phyloP scores from a whole-genome alignment of 805 yeast genomes.

The Sugiyamaella smithiae region DNA sequence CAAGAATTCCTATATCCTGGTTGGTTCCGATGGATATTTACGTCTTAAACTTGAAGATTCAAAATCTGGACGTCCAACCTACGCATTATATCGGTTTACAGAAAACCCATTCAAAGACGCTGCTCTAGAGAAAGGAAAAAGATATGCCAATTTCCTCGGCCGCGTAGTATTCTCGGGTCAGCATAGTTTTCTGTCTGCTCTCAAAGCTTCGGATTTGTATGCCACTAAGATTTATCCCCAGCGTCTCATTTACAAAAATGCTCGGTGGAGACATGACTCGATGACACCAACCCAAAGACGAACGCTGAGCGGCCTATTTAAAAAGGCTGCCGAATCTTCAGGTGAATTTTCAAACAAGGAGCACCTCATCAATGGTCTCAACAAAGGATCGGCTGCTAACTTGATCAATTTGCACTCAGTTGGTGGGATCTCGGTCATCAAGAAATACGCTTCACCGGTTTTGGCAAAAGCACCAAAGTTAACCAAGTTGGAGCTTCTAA shows the following conservation, averaged over 20 bases:
- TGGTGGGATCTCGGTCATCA: slow-evolving; percentile 5
- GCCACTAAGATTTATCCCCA: slow-evolving; percentile 9
- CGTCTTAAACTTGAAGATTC: slow-evolving; percentile 6
- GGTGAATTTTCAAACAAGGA: neutral
- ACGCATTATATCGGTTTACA: slow-evolving; percentile 5
- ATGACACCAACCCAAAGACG: neutral
- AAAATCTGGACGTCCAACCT: neutral
- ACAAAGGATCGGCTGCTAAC: slow-evolving; percentile 13
- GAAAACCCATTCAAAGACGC: slow-evolving; percentile 7
- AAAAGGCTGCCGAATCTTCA: slow-evolving; percentile 2
- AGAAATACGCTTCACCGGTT: neutral
- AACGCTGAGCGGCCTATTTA: neutral
- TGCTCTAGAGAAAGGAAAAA: neutral
- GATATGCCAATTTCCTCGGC: neutral
- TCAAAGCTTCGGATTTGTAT: slow-evolving; percentile 18
- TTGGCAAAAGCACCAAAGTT: neutral
- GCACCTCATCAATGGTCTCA: neutral
- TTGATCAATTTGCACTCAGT: slow-evolving; percentile 9
- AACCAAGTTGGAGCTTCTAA: neutral
- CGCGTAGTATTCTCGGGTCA: slow-evolving; percentile 2
- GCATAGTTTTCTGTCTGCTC: slow-evolving; percentile 10
- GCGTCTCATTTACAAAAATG: slow-evolving; percentile 6
- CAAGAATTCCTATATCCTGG: slow-evolving; percentile 7
- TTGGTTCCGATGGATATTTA: slow-evolving; percentile 16
- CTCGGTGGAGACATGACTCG: slow-evolving; percentile 16